These are phyloP conservation scores for Tulasnella sp. DNA, from an alignment of 768 basidiomycete species.

Conservation along the genomic window DNA sequence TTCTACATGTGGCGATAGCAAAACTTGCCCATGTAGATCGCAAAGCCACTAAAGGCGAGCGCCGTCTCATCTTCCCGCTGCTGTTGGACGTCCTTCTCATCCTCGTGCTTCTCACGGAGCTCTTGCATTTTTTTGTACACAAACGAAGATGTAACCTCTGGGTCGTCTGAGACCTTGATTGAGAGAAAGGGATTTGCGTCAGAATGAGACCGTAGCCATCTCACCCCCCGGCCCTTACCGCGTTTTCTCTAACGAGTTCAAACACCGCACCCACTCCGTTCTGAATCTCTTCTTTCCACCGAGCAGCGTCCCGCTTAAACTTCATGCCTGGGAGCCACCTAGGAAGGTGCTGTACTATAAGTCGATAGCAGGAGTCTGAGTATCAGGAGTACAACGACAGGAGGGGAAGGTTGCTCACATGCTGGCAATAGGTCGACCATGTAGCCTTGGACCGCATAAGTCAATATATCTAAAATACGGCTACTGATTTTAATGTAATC, in stretches of 20 bases:
- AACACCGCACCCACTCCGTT: not conserved
- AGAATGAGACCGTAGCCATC: too few relatives aligned
- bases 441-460: not conserved
- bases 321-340: constrained; percentile 20
- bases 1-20: too few relatives aligned
- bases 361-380: not conserved
- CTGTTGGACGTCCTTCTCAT: too few relatives aligned
- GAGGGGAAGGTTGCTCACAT: not conserved
- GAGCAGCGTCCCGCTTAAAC: constrained; percentile 16
- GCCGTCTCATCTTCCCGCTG: too few relatives aligned
- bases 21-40: too few relatives aligned
- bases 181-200: too few relatives aligned
- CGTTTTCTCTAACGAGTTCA: not conserved
- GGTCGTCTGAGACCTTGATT: too few relatives aligned
- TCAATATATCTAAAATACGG: not conserved
- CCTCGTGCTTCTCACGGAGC: too few relatives aligned
- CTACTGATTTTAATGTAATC: not conserved
- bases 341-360: constrained; percentile 13
- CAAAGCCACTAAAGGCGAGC: too few relatives aligned
- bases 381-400: not conserved
- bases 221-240: not conserved
- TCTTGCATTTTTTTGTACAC: too few relatives aligned
- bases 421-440: constrained; percentile 13
- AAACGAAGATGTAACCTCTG: too few relatives aligned
- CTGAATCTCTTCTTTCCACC: not conserved